Evolutionary conservation across 768 basidiomycete species (phyloP), one percentile per base, ranked within the genome.

Genomic region (Pholiota molesta): DNA sequence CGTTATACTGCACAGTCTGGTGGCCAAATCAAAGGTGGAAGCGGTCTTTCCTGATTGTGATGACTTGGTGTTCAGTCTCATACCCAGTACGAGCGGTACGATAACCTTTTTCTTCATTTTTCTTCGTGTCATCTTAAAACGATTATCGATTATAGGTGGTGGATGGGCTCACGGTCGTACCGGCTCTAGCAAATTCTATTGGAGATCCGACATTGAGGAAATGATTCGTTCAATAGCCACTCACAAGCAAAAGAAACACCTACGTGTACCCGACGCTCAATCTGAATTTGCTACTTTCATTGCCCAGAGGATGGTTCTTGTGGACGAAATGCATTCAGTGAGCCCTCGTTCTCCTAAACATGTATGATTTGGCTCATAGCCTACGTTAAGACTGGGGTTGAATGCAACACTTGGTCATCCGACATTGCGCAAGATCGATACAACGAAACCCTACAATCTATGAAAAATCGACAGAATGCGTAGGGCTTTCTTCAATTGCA

Each of bases 121-220:
- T 5, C 31, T 31, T 31, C 31, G 9, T 7, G 31, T 31, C 31
- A 9, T 9, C 31, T 9, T 7, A 9, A 31, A 3, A 31, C 6
- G n/a, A n/a, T 5, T 31, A 7, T 9, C 31, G 6, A 31, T 31
- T 7, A 31, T 31, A 31, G 31, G 2, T 31, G 6, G 31, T 31
- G 31, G 31, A 31, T 31, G 3, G 31, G 31, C 31, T 31, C 31
- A 7, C 31, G 31, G 31, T 31, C 31, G 6, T 31, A 31, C 6
- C 1, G 6, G 3, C 31, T 31, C 31, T 5, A 31, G 6, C 6
- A 9, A 57, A 59, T 78, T 69, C 52, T 78, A 72, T 62, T 78
- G 76, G 77, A 65, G 65, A 19, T 29, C 45, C 3, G 78, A 78
- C 54, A 68, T 79, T 19, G 52, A 66, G 8, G 47, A 65, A 2